Conservation (phyloP, 2,329 filamentous ascomycete species). For the Metarhizium rileyi region DNA sequence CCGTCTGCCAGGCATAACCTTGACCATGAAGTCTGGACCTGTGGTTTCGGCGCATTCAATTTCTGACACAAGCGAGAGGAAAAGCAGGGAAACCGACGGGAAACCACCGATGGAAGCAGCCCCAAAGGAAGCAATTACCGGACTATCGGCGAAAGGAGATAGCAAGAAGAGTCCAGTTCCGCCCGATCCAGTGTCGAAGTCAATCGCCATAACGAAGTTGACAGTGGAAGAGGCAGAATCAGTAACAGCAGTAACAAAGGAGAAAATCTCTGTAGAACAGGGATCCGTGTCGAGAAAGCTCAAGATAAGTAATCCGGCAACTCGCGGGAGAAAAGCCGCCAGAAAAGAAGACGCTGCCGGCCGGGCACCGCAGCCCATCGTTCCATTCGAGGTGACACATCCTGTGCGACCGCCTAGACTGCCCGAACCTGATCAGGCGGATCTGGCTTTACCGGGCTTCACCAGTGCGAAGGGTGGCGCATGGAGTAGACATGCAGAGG, state of each 20-base stretch:
- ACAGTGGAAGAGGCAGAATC: background rate
- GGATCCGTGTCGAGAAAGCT: slow-evolving; percentile 7
- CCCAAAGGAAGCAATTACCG: background rate
- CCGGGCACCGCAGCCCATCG: slow-evolving; percentile 31
- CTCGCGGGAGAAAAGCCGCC: slow-evolving; percentile 43
- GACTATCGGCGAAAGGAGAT: background rate
- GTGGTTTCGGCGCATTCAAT: background rate
- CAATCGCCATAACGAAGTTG: background rate
- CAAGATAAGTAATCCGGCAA: slow-evolving; percentile 37
- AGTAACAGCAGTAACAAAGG: background rate
- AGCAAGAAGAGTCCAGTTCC: background rate
- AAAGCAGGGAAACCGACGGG: background rate
- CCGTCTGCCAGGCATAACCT: background rate
- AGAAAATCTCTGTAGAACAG: too few species aligned
- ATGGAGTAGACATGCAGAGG: slow-evolving; percentile 60
- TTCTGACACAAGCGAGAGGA: background rate
- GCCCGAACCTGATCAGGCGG: slow-evolving; percentile 1
- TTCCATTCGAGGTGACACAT: slow-evolving; percentile 24
- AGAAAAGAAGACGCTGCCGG: slow-evolving; percentile 41
- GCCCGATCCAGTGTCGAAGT: background rate
- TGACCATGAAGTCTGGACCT: background rate
- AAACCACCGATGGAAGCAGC: background rate
- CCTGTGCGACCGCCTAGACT: slow-evolving; percentile 5
- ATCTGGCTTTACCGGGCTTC: slow-evolving; percentile 30
- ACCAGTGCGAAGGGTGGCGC: slow-evolving; percentile 46